Evolutionary conservation across 441 rosid genomes (phyloP).

Genomic region (Macaranga tanarius): DNA sequence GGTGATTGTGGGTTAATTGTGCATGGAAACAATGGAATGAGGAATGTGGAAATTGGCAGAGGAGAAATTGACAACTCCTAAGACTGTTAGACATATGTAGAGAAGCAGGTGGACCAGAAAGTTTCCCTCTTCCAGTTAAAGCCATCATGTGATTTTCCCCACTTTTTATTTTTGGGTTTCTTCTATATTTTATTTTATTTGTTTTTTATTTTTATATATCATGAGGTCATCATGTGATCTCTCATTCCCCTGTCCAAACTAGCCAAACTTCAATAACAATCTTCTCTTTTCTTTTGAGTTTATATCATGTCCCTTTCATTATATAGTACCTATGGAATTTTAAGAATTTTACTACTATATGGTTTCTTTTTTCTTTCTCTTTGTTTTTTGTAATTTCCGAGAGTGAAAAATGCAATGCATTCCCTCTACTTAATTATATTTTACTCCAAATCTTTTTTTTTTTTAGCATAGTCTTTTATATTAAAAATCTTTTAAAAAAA

Average conservation of each 20-base stretch:
- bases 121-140: slow-evolving; percentile 19
- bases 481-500: no score
- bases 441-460: not conserved
- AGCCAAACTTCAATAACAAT: not conserved
- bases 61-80: slow-evolving; percentile 36
- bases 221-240: slow-evolving; percentile 40
- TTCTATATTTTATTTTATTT: not conserved
- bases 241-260: slow-evolving; percentile 7
- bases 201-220: slow-evolving; percentile 20
- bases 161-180: not conserved
- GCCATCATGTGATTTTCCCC: slow-evolving; percentile 26
- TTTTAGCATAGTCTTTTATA: no score
- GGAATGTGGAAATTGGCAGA: slow-evolving; percentile 26
- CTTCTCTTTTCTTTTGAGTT: not conserved
- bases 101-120: slow-evolving; percentile 34
- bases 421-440: not conserved
- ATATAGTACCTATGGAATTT: not conserved
- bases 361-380: no score
- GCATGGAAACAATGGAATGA: slow-evolving; percentile 32
- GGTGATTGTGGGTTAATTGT: slow-evolving; percentile 12
- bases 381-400: not conserved
- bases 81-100: slow-evolving; percentile 30
- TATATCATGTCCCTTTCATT: not conserved
- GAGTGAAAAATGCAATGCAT: not conserved
- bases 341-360: not conserved